These are phyloP conservation scores for Postia placenta DNA, from an alignment of 768 basidiomycete species.

Conservation along the genomic window DNA sequence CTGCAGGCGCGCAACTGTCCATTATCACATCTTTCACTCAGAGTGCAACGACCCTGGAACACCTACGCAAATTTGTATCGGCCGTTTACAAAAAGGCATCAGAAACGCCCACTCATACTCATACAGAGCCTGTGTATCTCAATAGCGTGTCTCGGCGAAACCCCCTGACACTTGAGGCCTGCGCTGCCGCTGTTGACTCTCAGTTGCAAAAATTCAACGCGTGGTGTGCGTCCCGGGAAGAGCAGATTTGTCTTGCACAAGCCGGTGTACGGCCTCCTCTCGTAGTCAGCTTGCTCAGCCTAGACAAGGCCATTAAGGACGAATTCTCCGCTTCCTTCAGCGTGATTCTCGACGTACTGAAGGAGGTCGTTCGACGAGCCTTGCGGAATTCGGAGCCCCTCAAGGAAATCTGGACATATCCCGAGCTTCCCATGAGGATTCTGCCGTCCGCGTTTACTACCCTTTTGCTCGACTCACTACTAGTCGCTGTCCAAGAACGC, in stretches of 20 bases:
- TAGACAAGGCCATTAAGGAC: constrained; percentile 54
- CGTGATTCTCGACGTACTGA: constrained; percentile 47
- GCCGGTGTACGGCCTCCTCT: constrained; percentile 38
- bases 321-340: constrained; percentile 53
- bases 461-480: constrained; percentile 56
- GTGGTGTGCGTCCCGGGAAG: constrained; percentile 71
- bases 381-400: constrained; percentile 17
- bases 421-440: constrained; percentile 31
- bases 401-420: constrained; percentile 34
- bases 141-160: constrained; percentile 12
- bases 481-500: constrained; percentile 51
- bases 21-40: constrained; percentile 52
- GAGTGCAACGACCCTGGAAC: constrained; percentile 55
- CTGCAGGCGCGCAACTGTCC: constrained; percentile 59
- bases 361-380: constrained; percentile 24
- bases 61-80: constrained; percentile 56
- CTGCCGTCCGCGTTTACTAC: constrained; percentile 51
- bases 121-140: constrained; percentile 3
- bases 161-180: constrained; percentile 73
- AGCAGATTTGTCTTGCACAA: constrained; percentile 55
- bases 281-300: constrained; percentile 60
- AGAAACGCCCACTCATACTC: neutral
- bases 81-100: constrained; percentile 28
- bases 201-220: constrained; percentile 52
- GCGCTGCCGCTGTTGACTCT: constrained; percentile 64